Evolutionary conservation across 495 filamentous ascomycete species (phyloP), one percentile per base, ranked within the genome.

Genomic region (Podospora bellae-mahoneyi): DNA sequence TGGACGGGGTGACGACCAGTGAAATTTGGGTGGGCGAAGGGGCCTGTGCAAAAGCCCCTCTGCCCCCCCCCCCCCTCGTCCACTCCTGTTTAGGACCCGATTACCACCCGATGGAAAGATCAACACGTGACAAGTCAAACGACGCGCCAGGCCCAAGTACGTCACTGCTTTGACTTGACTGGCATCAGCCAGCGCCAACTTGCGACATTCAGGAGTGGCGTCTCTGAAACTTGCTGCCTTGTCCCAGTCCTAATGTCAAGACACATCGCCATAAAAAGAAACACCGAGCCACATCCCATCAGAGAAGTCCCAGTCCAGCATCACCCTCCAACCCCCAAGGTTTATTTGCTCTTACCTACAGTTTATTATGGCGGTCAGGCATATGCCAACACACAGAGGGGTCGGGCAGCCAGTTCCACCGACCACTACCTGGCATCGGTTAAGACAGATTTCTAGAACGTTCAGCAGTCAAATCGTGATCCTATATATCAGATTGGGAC

Each of bases 11-110:
- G 66, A 39, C 70, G 56, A 61, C 69, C 69, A 71, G 66, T 72
- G 64, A 76, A 75, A 72, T 73, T 73, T 73, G 64, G 69, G 39
- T 16, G 39, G 39, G 39, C 39, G 39, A 48, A 10, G 39, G 68
- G 65, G 34, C 55, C 57, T 64, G 64, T 66, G 72, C 68, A 74
- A 70, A 70, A 68, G 69, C 71, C 71, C 67, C 74, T 62, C 53
- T 54, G 34, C 23, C 23, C 23, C 23, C 23, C 20, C 20, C 20
- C 23, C 61, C 30, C 65, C 30, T 20, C 10, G 62, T 55, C 59
- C 15, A 65, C 53, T 54, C 34, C 64, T 72, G 70, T 72, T 70
- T 69, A 58, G 64, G 71, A 73, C 66, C 70, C 64, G 55, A 59
- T 60, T 59, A 39, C 39, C 55, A 58, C 55, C 55, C 55, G 55